Evolutionary conservation across 371 early-diverging fungal genomes (phyloP).

Genomic region (Actinomortierella wolfii): DNA sequence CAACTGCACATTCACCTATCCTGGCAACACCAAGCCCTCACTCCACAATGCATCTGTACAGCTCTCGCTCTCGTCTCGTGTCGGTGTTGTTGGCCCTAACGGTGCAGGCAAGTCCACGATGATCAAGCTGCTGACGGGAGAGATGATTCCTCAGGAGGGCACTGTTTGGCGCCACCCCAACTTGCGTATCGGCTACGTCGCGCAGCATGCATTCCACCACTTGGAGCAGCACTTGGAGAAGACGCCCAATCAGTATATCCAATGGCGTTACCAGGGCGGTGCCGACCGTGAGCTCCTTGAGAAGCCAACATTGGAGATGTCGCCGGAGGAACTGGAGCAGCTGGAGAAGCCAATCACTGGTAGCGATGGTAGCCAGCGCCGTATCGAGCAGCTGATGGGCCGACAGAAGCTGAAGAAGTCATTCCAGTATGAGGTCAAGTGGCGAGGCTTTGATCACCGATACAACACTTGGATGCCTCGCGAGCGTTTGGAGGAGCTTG

Average conservation of each 20-base stretch:
- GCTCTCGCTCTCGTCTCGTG: constrained; percentile 76
- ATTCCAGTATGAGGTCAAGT: constrained; percentile 85
- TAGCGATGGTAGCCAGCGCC: constrained; percentile 59
- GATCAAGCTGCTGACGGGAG: constrained; percentile 82
- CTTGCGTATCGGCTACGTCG: constrained; percentile 84
- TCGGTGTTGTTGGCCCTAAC: constrained; percentile 82
- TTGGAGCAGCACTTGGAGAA: constrained; percentile 81
- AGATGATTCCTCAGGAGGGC: constrained; percentile 66
- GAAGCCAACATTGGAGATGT: constrained; percentile 73
- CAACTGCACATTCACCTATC: constrained; percentile 70
- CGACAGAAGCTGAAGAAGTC: constrained; percentile 82
- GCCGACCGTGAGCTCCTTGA: constrained; percentile 80
- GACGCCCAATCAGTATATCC: constrained; percentile 81
- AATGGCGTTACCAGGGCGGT: constrained; percentile 83
- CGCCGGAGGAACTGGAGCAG: constrained; percentile 67
- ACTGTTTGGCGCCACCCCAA: constrained; percentile 75
- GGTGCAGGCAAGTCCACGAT: constrained; percentile 89
- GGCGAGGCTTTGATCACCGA: constrained; percentile 69
- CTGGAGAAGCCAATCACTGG: constrained; percentile 65
- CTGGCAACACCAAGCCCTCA: constrained; percentile 64
- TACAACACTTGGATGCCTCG: constrained; percentile 76
- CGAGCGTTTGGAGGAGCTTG: constrained; percentile 71
- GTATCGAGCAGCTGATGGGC: constrained; percentile 69
- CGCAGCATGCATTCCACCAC: constrained; percentile 91
- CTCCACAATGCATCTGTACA: constrained; percentile 64